Conservation (phyloP, 306 rosid species). For the Gastrolobium bilobum region DNA sequence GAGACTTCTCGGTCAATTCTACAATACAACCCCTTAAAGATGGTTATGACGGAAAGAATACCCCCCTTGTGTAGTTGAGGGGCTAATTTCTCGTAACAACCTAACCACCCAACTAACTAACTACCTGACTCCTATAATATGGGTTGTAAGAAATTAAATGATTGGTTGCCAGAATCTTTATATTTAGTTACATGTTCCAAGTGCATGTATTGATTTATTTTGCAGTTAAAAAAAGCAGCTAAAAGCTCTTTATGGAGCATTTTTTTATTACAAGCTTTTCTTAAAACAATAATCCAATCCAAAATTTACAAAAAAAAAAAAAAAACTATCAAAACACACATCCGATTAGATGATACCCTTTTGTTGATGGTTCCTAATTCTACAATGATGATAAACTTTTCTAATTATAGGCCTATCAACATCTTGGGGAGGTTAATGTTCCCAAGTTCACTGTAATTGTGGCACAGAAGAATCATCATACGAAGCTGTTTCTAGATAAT, state of each 20-base stretch:
- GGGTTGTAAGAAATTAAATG: not conserved
- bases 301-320: slow-evolving; percentile 14
- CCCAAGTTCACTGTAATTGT: slow-evolving; percentile 88
- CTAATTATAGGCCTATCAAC: slow-evolving; percentile 79
- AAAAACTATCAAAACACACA: not conserved
- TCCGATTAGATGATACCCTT: not conserved
- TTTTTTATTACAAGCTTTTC: slow-evolving; percentile 10
- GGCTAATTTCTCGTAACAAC: no score
- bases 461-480: slow-evolving; percentile 91
- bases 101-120: no score
- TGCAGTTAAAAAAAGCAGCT: not conserved
- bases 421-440: slow-evolving; percentile 71
- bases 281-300: slow-evolving; percentile 9
- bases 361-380: slow-evolving; percentile 38
- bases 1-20: no score
- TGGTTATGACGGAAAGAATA: no score
- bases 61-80: no score
- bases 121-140: no score
- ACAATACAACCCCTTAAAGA: no score
- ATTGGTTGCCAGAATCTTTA: slow-evolving; percentile 1
- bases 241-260: slow-evolving; percentile 12
- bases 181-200: slow-evolving; percentile 24
- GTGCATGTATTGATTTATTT: slow-evolving; percentile 15
- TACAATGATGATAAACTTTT: slow-evolving; percentile 39
- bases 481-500: slow-evolving; percentile 72